Conservation (phyloP, 805 yeast species). For the Schwanniomyces yamadae region DNA sequence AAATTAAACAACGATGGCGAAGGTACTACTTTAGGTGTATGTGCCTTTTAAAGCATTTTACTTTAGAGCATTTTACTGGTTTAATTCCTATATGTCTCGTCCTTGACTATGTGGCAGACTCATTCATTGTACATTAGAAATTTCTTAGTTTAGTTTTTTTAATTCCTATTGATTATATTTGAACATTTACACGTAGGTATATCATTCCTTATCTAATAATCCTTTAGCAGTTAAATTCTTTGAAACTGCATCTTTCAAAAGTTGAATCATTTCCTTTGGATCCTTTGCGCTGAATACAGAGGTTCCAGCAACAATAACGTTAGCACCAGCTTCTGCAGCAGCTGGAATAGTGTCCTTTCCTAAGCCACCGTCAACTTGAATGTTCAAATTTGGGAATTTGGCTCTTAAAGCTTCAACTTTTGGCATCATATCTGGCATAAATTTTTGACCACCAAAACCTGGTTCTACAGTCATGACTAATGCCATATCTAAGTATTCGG, state of each 20-base stretch:
- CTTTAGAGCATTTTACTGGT: neutral
- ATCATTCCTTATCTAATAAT: conserved; percentile 17
- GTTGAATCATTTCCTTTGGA: conserved; percentile 71
- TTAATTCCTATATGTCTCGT: neutral
- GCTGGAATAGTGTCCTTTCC: conserved; percentile 79
- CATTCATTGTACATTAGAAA: conserved; percentile 5
- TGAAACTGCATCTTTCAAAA: conserved; percentile 63
- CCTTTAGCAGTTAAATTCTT: conserved; percentile 48
- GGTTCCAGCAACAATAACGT: conserved; percentile 97
- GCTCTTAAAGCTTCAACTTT: conserved; percentile 78
- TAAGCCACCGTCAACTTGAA: conserved; percentile 96
- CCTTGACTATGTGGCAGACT: neutral
- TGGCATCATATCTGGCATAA: conserved; percentile 95
- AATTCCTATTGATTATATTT: conserved; percentile 1
- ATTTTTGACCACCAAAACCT: conserved; percentile 97
- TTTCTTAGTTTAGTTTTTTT: conserved; percentile 3
- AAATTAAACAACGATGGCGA: conserved; percentile 50
- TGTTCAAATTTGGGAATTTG: conserved; percentile 74
- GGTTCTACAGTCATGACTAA: conserved; percentile 98
- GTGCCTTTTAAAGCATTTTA: conserved; percentile 41
- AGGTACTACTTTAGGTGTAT: conserved; percentile 86
- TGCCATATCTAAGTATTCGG: conserved; percentile 85
- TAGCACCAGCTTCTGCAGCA: conserved; percentile 98
- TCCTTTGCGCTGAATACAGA: conserved; percentile 83
- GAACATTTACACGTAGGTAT: conserved; percentile 1